These are phyloP conservation scores for Linaria vulgaris DNA, from an alignment of 257 asterid genomes.

Conservation along the genomic window DNA sequence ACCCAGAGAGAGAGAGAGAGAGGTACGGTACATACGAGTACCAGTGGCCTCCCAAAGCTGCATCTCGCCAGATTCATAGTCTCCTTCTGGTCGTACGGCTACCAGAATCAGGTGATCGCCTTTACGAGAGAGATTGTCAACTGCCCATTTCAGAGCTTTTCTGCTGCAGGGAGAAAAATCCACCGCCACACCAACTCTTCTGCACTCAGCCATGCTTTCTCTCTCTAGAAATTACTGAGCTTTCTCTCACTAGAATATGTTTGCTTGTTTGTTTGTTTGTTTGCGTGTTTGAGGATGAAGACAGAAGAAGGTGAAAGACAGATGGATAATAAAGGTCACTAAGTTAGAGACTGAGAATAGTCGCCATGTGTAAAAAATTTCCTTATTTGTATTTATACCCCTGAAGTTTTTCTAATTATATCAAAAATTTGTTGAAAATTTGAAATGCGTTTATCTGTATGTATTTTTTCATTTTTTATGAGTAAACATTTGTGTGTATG, in stretches of 20 bases:
- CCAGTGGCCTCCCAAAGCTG: slow-evolving; percentile 95
- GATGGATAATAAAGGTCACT: too few relatives aligned
- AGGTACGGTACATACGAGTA: slow-evolving; percentile 64
- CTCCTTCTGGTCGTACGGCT: slow-evolving; percentile 52
- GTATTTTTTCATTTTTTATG: too few relatives aligned
- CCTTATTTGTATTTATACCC: too few relatives aligned
- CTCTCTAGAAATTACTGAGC: not conserved
- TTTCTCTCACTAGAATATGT: too few relatives aligned
- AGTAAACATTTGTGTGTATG: too few relatives aligned
- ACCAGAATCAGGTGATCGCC: slow-evolving; percentile 82
- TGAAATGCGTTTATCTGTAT: too few relatives aligned
- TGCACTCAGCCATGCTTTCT: slow-evolving; percentile 43
- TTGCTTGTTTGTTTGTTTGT: slow-evolving; percentile 16
- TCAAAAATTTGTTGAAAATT: too few relatives aligned
- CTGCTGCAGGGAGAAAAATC: slow-evolving; percentile 87
- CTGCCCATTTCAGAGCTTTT: slow-evolving; percentile 74
- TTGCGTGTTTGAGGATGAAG: too few relatives aligned
- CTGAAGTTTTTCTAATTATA: too few relatives aligned
- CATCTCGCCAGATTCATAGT: slow-evolving; percentile 84
- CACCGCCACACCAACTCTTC: slow-evolving; percentile 80
- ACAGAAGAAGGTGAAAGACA: too few relatives aligned
- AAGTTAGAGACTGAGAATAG: too few relatives aligned
- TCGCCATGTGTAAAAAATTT: too few relatives aligned
- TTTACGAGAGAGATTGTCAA: slow-evolving; percentile 52
- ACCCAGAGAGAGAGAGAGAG: not conserved